A percentile compares a stretch with the other conserved stretches of the same genome.
Conservation (phyloP, 106 monocot species). For the Phalaenopsis equestris region DNA sequence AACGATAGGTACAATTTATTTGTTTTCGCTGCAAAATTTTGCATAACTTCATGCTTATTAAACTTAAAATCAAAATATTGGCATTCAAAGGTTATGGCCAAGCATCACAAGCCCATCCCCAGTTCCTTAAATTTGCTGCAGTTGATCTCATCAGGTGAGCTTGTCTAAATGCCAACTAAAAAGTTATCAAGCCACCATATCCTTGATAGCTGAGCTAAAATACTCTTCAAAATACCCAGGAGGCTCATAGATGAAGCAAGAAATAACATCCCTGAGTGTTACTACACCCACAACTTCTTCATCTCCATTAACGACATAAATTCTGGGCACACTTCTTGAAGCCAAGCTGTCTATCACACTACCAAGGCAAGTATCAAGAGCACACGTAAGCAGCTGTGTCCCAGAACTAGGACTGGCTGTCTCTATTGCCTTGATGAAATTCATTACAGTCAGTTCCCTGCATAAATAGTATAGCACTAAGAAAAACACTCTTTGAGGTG, state of each 20-base stretch:
- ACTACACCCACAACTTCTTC: constrained; percentile 69
- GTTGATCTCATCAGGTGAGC: not conserved
- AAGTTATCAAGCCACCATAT: not conserved
- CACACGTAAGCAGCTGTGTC: constrained; percentile 39
- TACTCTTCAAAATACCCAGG: constrained; percentile 56
- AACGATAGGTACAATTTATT: too few species aligned
- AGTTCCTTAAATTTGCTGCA: too few species aligned
- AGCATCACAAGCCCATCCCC: too few species aligned
- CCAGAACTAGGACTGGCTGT: constrained; percentile 13
- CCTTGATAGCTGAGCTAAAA: constrained; percentile 32
- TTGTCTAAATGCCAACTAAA: not conserved
- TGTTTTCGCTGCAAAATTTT: too few species aligned
- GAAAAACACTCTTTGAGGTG: not conserved
- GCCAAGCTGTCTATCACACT: constrained; percentile 66
- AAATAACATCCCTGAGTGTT: constrained; percentile 87
- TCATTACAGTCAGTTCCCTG: constrained; percentile 76
- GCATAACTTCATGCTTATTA: too few species aligned
- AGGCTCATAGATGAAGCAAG: constrained; percentile 85
- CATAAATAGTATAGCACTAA: not conserved
- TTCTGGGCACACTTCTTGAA: constrained; percentile 46
- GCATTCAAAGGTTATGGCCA: too few species aligned
- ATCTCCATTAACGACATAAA: constrained; percentile 68
- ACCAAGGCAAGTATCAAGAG: constrained; percentile 43
- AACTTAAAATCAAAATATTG: too few species aligned
- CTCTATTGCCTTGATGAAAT: constrained; percentile 52